Base-by-base conservation (phyloP, 352 stramenopile genomes). In the Thalassiosira hispida region DNA sequence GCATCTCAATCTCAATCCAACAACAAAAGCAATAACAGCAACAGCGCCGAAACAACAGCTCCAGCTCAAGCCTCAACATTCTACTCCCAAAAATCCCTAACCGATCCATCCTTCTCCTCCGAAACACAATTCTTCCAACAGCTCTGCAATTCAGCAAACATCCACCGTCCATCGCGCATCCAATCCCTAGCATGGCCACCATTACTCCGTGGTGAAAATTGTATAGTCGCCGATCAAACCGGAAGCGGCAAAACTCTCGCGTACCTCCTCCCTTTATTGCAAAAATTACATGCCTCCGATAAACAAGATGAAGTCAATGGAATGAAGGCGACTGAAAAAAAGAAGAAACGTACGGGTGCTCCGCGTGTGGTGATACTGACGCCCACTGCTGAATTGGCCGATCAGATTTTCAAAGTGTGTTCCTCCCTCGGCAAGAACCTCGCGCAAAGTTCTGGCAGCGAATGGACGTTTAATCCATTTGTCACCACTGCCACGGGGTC, bases 381-480 rank as follows among this genome's bases (percentile, higher is more conserved):
- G 25, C 93, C 93, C 1, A 96, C 93, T 1, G 84, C 92, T 0
- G 93, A 96, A 79, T 81, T 96, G 61, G 92, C 92, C 2, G 83
- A 93, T 85, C 93, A 96, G 80, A 92, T 96, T 29, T 18, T 71
- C 55, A 46, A 40, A 11, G 87, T 94, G 0, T 93, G 81, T 52
- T 52, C 68, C 16, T 81, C 76, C 47, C 64, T 92, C 0, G 69
- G 74, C 9, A 16, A 57, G 40, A 49, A 65, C 14, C 60, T 88
- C 6, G 44, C 57, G 25, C 35, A 49, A n/a, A 16, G 18, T 8
- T 56, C n/a, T 2, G 18, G 11, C 44, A 23, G 4, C 57, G 29
- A 61, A 27, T 82, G 57, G 57, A 76, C 53, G 16, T 90, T 91
- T 65, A 61, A 78, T 18, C 84, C 84, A 9, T 86, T 89, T 60